Evolutionary conservation across 257 asterid species (phyloP), one percentile per base, ranked within the genome.

Genomic region (Rauvolfia tetraphylla): DNA sequence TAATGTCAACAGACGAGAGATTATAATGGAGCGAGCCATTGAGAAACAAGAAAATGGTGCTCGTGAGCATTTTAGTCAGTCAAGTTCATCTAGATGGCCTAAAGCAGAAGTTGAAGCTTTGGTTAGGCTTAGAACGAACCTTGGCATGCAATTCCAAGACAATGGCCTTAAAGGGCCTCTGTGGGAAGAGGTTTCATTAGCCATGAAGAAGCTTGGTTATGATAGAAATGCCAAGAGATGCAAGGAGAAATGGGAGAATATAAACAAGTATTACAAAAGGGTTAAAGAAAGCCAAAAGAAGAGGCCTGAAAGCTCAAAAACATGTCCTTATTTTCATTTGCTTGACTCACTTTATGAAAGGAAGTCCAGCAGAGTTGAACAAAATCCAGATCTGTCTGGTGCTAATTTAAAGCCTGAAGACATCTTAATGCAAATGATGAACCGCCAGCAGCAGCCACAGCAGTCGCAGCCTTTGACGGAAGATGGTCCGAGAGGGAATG

Each of bases 171-270:
- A 92, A 68, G 95, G 91, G 61, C 89, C 93, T 5, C 48, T 89
- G 44, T 92, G 97, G 97, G 96, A 90, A 81, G 93, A 86, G 73
- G 85, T 92, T 25, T 92, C 97, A 1, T 39, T 85, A 38, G 85
- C 85, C 48, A 92, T 92, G 97, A 87, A 85, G 85, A 85, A 85
- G 82, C 78, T 85, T 76, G 97, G 97, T 54, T 90, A 85, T 33
- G 82, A 86, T 66, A 85, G 93, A 75, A 90, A 62, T 79, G 89
- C 94, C 17, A 92, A 90, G 87, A 87, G 96, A 85, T 92, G 97
- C 56, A 92, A 90, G 79, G 97, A 92, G 58, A 92, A 92, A 82
- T 92, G 97, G 97, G 97, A 92, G 84, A 92, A 92, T 54, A 92
- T 92, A 75, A 92, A 92, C 74, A 92, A 92, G 85, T 92, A 92